Conservation (phyloP, 225 moss, liverwort and hornwort genomes). For the Pseudoscleropodium purum region DNA sequence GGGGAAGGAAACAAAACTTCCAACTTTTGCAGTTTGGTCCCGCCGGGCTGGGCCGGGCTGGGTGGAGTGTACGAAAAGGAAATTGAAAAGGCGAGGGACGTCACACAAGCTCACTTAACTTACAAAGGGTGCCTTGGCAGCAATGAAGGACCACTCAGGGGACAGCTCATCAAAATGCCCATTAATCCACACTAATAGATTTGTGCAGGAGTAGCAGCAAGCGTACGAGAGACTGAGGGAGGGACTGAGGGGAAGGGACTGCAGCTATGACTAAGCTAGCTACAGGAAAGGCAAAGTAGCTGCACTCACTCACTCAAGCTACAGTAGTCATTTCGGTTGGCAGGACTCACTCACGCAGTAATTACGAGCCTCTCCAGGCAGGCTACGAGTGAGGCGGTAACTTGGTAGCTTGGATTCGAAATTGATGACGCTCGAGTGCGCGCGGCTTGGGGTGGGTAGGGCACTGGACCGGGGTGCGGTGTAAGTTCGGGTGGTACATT, state of each 20-base stretch:
- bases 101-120: background rate
- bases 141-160: background rate
- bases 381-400: background rate
- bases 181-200: background rate
- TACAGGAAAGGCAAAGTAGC: background rate
- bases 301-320: background rate
- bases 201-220: background rate
- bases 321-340: background rate
- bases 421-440: background rate
- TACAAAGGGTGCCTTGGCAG: background rate
- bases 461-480: background rate
- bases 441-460: background rate
- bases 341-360: background rate
- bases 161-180: background rate
- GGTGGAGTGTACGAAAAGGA: background rate
- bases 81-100: background rate
- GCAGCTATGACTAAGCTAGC: background rate
- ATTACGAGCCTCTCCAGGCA: background rate
- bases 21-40: background rate
- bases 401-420: constrained; percentile 4
- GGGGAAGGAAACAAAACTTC: background rate
- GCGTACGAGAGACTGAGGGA: background rate
- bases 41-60: background rate
- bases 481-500: no score
- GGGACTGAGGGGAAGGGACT: no score